Conservation (phyloP, 495 filamentous ascomycete genomes). For the Penicillium coffeae region DNA sequence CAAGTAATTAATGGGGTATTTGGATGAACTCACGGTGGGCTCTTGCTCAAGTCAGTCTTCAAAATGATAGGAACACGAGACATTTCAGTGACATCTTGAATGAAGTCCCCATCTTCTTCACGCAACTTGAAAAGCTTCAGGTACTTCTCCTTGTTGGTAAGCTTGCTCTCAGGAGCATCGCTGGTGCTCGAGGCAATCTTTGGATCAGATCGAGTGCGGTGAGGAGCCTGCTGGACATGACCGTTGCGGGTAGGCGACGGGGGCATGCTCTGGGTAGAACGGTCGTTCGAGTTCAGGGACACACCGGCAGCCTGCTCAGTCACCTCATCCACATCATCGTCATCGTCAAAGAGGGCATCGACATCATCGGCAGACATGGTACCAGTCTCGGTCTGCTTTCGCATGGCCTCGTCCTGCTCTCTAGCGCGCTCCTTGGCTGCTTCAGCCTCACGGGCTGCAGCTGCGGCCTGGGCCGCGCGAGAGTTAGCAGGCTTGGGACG, state of each 20-base stretch:
- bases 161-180: constrained; percentile 67
- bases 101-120: constrained; percentile 91
- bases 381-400: constrained; percentile 88
- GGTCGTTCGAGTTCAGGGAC: constrained; percentile 68
- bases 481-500: constrained; percentile 68
- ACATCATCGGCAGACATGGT: constrained; percentile 87
- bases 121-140: constrained; percentile 81
- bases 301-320: constrained; percentile 83
- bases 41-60: constrained; percentile 98
- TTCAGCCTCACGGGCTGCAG: constrained; percentile 73
- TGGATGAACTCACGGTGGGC: constrained; percentile 78
- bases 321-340: constrained; percentile 85
- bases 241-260: constrained; percentile 83
- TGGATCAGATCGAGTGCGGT: constrained; percentile 87
- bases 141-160: constrained; percentile 95
- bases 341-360: constrained; percentile 87
- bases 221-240: constrained; percentile 64
- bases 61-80: constrained; percentile 91
- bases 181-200: constrained; percentile 74
- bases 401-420: constrained; percentile 80
- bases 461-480: constrained; percentile 65
- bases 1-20: background rate
- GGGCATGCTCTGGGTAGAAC: constrained; percentile 93
- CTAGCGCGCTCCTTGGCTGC: constrained; percentile 72
- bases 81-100: constrained; percentile 98